Conservation (phyloP, 2,329 filamentous ascomycete species). For the Botrytis elliptica region DNA sequence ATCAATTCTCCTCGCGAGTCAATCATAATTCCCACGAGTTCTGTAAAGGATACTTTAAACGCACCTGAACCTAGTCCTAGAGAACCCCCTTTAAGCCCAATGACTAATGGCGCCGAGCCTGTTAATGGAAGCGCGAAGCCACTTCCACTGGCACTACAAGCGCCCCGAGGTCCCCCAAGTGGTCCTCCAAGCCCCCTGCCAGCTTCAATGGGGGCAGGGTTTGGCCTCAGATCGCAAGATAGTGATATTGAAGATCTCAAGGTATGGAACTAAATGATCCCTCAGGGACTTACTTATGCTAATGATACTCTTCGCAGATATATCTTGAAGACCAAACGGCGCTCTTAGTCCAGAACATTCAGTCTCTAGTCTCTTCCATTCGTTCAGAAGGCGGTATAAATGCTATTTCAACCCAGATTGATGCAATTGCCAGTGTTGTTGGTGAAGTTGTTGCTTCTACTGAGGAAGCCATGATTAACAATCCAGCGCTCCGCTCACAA, state of each 20-base stretch:
- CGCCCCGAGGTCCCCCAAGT: constrained; percentile 17
- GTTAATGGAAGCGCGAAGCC: constrained; percentile 37
- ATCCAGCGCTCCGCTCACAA: constrained; percentile 51
- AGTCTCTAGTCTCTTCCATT: constrained; percentile 73
- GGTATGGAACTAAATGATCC: constrained; percentile 42
- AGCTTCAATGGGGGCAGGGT: constrained; percentile 41
- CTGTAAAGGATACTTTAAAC: neutral
- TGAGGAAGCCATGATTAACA: constrained; percentile 54
- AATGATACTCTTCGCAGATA: constrained; percentile 48
- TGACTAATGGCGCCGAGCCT: constrained; percentile 8
- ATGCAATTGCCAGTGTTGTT: constrained; percentile 68
- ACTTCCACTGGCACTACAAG: constrained; percentile 19
- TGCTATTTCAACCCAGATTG: constrained; percentile 68
- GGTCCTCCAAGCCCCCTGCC: constrained; percentile 19
- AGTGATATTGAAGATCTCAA: constrained; percentile 60
- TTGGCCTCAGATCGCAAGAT: constrained; percentile 44
- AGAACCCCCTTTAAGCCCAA: neutral
- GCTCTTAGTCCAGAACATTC: constrained; percentile 74
- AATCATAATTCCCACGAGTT: constrained; percentile 1
- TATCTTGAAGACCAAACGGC: constrained; percentile 84
- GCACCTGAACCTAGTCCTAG: neutral
- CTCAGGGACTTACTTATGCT: constrained; percentile 20
- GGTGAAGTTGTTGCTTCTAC: constrained; percentile 68
- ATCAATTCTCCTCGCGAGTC: constrained; percentile 66
- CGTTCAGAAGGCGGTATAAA: constrained; percentile 62